phyloP scores from a whole-genome alignment of 306 rosid genomes.

The Rubus idaeus region DNA sequence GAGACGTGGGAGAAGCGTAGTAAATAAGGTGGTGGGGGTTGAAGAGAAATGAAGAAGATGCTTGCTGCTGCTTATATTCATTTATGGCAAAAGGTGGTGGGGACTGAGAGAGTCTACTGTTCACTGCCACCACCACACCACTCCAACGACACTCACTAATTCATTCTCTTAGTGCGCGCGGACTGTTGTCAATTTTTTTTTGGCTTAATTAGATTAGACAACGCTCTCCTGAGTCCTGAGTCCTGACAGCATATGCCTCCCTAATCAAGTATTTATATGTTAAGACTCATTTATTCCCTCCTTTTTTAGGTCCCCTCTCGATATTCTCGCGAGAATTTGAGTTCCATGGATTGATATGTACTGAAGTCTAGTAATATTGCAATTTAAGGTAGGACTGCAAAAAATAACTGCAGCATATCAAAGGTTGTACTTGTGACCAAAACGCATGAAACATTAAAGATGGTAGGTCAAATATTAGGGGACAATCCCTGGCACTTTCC shows the following conservation, averaged over 20 bases:
- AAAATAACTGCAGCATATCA: background rate
- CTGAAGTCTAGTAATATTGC: background rate
- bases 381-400: background rate
- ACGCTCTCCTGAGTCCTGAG: too few relatives aligned
- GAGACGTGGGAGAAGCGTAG: slow-evolving; percentile 6
- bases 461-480: background rate
- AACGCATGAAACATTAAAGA: background rate
- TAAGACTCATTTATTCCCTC: background rate
- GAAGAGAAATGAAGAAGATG: background rate
- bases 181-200: background rate
- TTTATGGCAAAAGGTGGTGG: background rate
- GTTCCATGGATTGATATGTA: background rate
- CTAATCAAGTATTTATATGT: background rate
- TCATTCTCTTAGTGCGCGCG: background rate
- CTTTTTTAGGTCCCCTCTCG: background rate
- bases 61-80: background rate
- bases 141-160: background rate
- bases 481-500: background rate
- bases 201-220: background rate
- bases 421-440: background rate
- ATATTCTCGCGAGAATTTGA: background rate
- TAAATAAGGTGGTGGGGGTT: background rate
- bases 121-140: background rate
- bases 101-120: slow-evolving; percentile 7
- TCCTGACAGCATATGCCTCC: background rate